Evolutionary conservation across 768 basidiomycete species (phyloP), one percentile per base, ranked within the genome.

Genomic region (Auricularia heimuer): DNA sequence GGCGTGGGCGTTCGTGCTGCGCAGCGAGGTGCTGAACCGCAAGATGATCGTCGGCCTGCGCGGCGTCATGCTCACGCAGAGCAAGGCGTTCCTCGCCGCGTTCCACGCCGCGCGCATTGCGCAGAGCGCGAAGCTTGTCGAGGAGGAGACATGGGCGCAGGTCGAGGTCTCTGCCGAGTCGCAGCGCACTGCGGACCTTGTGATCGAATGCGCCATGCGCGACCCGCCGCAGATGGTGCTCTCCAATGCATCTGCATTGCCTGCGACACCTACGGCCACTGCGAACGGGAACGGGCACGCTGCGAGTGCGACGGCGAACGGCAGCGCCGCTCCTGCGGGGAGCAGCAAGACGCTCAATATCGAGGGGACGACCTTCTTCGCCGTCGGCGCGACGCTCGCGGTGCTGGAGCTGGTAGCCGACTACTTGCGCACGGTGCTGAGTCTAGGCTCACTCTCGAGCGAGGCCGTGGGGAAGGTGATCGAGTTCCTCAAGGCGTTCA

Each of bases 401-500:
- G 85, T 87, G 33, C 79, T 94, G 11, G 75, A 73, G 4, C 78
- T 96, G 3, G 78, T 98, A 16, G 72, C 86, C 45, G 94, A 98
- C 73, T 99, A 99, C 75, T 78, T 98, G 62, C 84, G 85, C 67
- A 82, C 98, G 54, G 86, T 98, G 61, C 81, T 95, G 67, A 98
- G 96, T 72, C 77, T 98, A 67, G 83, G 89, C 42, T 84, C 91
- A 75, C 80, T 99, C 62, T 94, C 92, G 61, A 97, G 91, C 65
- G 96, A 99, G 71, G 86, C 89, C n/a, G 96, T 98, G 92, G 85
- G 86, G 67, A 85, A 92, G 42, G 82, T 95, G 33, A 92, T 98
- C 68, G 97, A 99, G 74, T 95, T 95, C 72, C 79, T 99, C 66
- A 98, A 98, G 77, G 89, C 94, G 34, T 98, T 96, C 80, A 99